These are phyloP conservation scores for Suhomyces tanzawaensis DNA, from an alignment of 805 yeast genomes.

Conservation along the genomic window DNA sequence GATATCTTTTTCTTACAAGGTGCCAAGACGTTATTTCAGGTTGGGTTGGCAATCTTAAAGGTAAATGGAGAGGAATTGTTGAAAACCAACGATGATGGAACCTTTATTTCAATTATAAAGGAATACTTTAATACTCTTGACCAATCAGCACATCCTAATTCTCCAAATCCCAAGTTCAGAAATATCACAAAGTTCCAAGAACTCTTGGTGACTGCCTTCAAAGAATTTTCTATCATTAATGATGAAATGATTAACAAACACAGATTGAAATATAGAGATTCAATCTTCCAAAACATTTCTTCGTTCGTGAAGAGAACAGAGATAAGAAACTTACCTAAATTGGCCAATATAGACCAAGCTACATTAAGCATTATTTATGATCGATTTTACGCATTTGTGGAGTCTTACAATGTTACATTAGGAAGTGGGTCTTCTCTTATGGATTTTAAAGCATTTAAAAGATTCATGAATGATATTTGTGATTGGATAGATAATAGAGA, in stretches of 20 bases:
- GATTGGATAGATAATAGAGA: slow-evolving; percentile 54
- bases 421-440: slow-evolving; percentile 60
- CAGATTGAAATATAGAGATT: slow-evolving; percentile 67
- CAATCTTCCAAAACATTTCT: slow-evolving; percentile 83
- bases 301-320: slow-evolving; percentile 90
- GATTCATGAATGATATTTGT: slow-evolving; percentile 74
- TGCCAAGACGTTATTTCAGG: slow-evolving; percentile 83
- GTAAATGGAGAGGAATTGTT: slow-evolving; percentile 76
- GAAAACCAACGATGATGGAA: slow-evolving; percentile 85
- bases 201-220: slow-evolving; percentile 85
- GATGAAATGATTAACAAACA: slow-evolving; percentile 70
- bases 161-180: slow-evolving; percentile 60
- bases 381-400: slow-evolving; percentile 73
- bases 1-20: slow-evolving; percentile 92
- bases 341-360: slow-evolving; percentile 54
- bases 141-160: slow-evolving; percentile 72
- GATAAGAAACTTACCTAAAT: slow-evolving; percentile 77
- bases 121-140: slow-evolving; percentile 76
- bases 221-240: slow-evolving; percentile 79
- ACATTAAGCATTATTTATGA: slow-evolving; percentile 78
- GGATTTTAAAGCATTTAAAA: slow-evolving; percentile 68
- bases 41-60: slow-evolving; percentile 85
- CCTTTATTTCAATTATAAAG: slow-evolving; percentile 81
- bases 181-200: slow-evolving; percentile 84
- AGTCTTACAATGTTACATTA: slow-evolving; percentile 53